Base-by-base conservation (phyloP, 1,139 yeast genomes). In the Hansenula lynferdii region DNA sequence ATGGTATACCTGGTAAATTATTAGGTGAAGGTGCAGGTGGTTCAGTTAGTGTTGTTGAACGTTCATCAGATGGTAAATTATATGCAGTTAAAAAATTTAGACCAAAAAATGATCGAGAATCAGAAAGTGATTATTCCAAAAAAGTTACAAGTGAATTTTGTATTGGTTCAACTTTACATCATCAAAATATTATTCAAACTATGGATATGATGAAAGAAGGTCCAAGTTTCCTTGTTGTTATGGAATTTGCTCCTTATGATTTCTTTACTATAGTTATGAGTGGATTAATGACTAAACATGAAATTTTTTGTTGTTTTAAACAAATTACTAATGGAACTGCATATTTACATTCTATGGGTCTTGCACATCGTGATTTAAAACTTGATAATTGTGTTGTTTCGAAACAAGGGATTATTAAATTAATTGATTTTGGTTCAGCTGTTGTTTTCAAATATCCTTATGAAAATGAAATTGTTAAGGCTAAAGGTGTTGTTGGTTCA, bases 11-110 rank as follows among this genome's bases (percentile, higher is more conserved):
- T 0, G 85, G 84, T 1, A 71, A 67, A 47, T 56, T 75, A 21
- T 61, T 77, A 16, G 94, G 94, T 6, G 72, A 83, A 38, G 94
- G 94, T 20, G 90, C 92, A 8, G 80, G 85, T 31, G 92, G 94
- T 0, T 75, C 85, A 3, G 94, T 84, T 14, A 72, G 76, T 40
- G 67, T 80, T 35, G 76, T 80, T 6, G 67, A 70, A 19, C 63
- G 75, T n/a, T n/a, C n/a, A 31, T 54, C 65, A 1, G 75, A 76
- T 49, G 71, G 75, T 2, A 65, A 69, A 45, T 55, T 79, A 4
- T 81, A 66, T 57, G 94, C 94, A 0, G 79, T 84, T 34, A 84
- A 84, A 58, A 77, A 80, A 54, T 82, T 83, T 51, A 65, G 86
- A 50, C 58, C 76, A 14, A 74, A 72, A 54, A 62, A 69, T 36